Base-by-base conservation (phyloP, 148 eudicot genomes). In the Simmondsia chinensis region DNA sequence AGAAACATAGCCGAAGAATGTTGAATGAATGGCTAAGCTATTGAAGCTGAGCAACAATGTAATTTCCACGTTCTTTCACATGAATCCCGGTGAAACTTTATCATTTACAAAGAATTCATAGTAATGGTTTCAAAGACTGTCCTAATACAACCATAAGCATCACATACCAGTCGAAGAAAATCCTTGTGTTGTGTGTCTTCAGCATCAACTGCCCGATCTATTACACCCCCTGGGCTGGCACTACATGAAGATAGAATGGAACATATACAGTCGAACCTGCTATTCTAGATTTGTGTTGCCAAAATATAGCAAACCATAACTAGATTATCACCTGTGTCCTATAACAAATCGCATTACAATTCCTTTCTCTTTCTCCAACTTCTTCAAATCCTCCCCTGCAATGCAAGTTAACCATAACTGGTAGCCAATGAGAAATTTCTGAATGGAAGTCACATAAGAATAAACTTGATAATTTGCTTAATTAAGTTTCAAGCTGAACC, bases 331-430 rank as follows among this genome's bases (percentile, higher is more conserved):
- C 94, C 94, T 83, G 59, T 79, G 87, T 36, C 94, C 94, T 14
- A 83, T 83, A 43, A 83, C 87, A 64, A 83, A 79, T 31, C 81
- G 74, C 12, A 83, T 61, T 20, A 83, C 35, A 23, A 83, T 71
- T 30, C 83, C 94, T 53, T 76, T 83, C 57, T 83, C 94, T 44
- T 65, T 74, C 63, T 79, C 79, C 63, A 83, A 59, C 65, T 62
- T 78, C 63, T 20, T 61, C 33, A 71, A 57, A 22, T 57, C 66
- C 26, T 73, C 71, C 12, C 83, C 94, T 78, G 54, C 39, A 27
- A 56, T 17, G 24, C 10, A 44, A 6, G 11, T 7, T 1, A 20
- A 19, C 2, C 13, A 25, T 13, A 46, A n/a, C n/a, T n/a, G n/a
- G n/a, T n/a, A n/a, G n/a, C n/a, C 6, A 16, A 18, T n/a, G 16